These are phyloP conservation scores for Suhomyces vadensis DNA, from an alignment of 805 yeast species.

Conservation along the genomic window DNA sequence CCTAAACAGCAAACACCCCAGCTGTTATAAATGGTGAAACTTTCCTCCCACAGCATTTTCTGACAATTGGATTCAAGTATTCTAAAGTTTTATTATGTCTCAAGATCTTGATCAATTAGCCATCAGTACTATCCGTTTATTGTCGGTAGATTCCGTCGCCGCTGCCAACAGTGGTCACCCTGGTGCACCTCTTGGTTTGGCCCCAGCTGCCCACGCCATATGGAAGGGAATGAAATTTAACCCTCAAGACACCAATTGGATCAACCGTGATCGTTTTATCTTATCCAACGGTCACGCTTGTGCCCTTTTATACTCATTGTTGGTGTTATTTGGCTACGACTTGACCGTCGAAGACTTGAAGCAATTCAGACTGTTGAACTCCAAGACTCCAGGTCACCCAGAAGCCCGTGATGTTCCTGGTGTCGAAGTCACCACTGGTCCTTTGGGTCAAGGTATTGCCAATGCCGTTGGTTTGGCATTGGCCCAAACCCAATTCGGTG, in stretches of 20 bases:
- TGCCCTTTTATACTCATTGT: constrained; percentile 80
- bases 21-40: neutral
- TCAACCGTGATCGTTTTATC: constrained; percentile 93
- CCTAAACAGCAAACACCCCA: neutral
- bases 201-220: constrained; percentile 90
- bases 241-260: constrained; percentile 90
- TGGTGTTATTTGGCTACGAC: constrained; percentile 84
- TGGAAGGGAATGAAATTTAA: constrained; percentile 81
- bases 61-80: neutral
- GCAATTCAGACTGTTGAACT: constrained; percentile 83
- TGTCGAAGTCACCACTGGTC: constrained; percentile 97
- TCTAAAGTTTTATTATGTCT: constrained; percentile 19
- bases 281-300: constrained; percentile 96
- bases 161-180: constrained; percentile 97
- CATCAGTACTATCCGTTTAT: constrained; percentile 82
- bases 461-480: constrained; percentile 97
- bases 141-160: constrained; percentile 84
- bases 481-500: constrained; percentile 90
- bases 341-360: constrained; percentile 82
- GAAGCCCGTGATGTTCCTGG: constrained; percentile 84
- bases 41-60: neutral
- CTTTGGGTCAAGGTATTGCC: constrained; percentile 96
- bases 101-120: constrained; percentile 65
- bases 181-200: constrained; percentile 98
- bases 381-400: constrained; percentile 98